Conservation (phyloP, 345 rosid genomes). For the Acer campestre region DNA sequence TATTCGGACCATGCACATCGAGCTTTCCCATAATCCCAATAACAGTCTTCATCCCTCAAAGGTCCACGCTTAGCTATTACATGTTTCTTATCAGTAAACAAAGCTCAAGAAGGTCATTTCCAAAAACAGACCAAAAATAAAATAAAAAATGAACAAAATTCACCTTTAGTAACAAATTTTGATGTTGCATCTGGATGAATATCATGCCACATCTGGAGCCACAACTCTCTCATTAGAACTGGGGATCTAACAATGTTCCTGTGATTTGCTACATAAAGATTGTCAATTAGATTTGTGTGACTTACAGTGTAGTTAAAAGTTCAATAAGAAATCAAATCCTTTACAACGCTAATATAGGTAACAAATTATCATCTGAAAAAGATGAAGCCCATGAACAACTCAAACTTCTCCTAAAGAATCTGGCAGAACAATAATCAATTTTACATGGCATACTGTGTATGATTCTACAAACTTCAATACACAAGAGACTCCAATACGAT, state of each 20-base stretch:
- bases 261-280: constrained; percentile 79
- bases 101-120: constrained; percentile 8
- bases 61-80: constrained; percentile 90
- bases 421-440: neutral
- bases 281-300: constrained; percentile 24
- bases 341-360: neutral
- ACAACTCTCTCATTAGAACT: constrained; percentile 92
- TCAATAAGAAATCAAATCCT: constrained; percentile 9
- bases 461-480: neutral
- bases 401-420: neutral
- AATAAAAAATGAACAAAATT: constrained; percentile 3
- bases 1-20: constrained; percentile 95
- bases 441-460: neutral
- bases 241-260: constrained; percentile 93
- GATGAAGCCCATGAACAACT: neutral
- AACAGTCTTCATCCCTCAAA: constrained; percentile 88
- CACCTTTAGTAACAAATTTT: constrained; percentile 90
- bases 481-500: neutral
- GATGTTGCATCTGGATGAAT: constrained; percentile 63
- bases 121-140: neutral
- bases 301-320: neutral
- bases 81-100: constrained; percentile 17
- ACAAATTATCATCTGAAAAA: neutral
- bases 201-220: constrained; percentile 99
- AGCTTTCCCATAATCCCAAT: constrained; percentile 98